A percentile compares a stretch with the other conserved stretches of the same genome.
These are phyloP conservation scores for Canna indica DNA, from an alignment of 176 grass and related monocot species.

Conservation along the genomic window DNA sequence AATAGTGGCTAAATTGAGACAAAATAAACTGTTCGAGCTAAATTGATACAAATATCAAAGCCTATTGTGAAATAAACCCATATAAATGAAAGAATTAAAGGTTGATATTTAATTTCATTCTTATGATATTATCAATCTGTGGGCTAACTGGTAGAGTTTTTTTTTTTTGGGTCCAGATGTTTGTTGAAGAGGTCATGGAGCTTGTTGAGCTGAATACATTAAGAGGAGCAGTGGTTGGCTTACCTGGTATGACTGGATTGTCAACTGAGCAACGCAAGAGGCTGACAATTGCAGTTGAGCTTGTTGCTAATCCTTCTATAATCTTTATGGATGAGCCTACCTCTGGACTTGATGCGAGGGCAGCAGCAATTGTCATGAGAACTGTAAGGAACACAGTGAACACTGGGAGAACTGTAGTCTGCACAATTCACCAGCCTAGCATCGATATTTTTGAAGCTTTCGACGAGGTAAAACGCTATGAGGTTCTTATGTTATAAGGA, in stretches of 20 bases:
- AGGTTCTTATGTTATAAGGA: too few species aligned
- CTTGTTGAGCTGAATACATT: conserved; percentile 29
- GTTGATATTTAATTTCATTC: not conserved
- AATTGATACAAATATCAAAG: too few species aligned
- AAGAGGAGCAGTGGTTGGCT: conserved; percentile 56
- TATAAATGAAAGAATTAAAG: too few species aligned
- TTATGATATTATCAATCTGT: not conserved
- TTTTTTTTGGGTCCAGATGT: conserved; percentile 40
- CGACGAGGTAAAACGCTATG: conserved; percentile 42
- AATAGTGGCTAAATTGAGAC: too few species aligned
- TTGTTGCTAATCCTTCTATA: conserved; percentile 56
- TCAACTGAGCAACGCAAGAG: conserved; percentile 79
- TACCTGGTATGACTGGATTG: conserved; percentile 51
- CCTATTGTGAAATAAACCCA: too few species aligned
- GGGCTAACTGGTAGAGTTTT: too few species aligned
- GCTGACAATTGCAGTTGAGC: conserved; percentile 26
- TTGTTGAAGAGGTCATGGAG: conserved; percentile 41
- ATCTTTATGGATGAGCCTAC: conserved; percentile 87
- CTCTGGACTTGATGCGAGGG: conserved; percentile 68
- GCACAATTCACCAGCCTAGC: too few species aligned
- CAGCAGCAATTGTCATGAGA: conserved; percentile 76
- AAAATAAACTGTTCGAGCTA: too few species aligned
- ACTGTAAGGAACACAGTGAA: conserved; percentile 9
- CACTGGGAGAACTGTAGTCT: too few species aligned
- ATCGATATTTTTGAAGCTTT: conserved; percentile 45